phyloP scores from a whole-genome alignment of 371 early-diverging fungal species.

The Choanephora cucurbitarum region DNA sequence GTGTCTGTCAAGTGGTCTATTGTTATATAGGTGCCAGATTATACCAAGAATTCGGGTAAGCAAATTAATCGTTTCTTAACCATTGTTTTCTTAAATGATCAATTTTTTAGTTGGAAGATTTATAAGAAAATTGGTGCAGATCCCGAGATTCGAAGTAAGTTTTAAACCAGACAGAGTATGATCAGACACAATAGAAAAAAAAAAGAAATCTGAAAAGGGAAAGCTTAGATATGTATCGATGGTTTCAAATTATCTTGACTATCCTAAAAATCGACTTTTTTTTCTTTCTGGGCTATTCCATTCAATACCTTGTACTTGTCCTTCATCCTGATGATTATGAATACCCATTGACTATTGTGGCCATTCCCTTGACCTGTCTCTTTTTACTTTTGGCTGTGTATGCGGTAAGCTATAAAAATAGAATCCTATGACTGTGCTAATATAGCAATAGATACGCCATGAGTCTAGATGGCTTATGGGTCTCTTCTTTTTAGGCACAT shows the following conservation, averaged over 20 bases:
- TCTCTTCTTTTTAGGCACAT: conserved; percentile 70
- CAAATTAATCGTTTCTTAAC: too few species aligned
- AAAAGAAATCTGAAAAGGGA: background rate
- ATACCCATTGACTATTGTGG: conserved; percentile 81
- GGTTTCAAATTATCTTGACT: conserved; percentile 85
- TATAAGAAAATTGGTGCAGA: conserved; percentile 34
- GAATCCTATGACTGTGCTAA: too few species aligned
- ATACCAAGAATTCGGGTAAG: conserved; percentile 83
- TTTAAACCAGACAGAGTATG: too few species aligned
- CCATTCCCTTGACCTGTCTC: conserved; percentile 74
- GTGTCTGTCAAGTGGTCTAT: conserved; percentile 44
- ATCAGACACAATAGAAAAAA: background rate
- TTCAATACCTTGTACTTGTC: conserved; percentile 85
- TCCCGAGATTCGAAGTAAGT: conserved; percentile 71
- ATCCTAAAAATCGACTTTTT: conserved; percentile 88
- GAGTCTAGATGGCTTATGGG: conserved; percentile 58
- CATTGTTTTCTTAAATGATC: too few species aligned
- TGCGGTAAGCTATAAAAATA: conserved; percentile 51
- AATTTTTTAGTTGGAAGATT: conserved; percentile 31
- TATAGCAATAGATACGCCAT: conserved; percentile 40
- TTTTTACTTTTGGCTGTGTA: conserved; percentile 80
- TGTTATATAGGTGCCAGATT: conserved; percentile 54
- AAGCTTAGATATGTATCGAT: conserved; percentile 78
- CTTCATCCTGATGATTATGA: conserved; percentile 70
- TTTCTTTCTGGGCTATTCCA: conserved; percentile 84